Conservation (phyloP, 2,329 filamentous ascomycete genomes). For the Cercospora sp. region DNA sequence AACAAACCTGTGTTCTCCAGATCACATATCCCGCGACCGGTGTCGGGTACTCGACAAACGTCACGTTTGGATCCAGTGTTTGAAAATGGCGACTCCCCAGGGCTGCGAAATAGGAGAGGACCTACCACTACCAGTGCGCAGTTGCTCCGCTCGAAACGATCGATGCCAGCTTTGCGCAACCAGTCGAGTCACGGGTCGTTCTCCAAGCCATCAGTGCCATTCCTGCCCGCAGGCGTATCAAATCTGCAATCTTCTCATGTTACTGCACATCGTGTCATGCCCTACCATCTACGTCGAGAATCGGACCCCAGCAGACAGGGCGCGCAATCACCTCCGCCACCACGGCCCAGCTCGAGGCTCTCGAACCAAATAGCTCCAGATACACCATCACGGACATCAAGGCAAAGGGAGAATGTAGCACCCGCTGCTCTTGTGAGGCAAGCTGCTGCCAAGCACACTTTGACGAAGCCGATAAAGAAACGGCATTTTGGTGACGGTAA, state of each 20-base stretch:
- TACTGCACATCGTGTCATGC: slow-evolving; percentile 61
- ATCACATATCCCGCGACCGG: slow-evolving; percentile 79
- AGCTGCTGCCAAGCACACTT: slow-evolving; percentile 64
- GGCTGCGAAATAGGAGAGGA: slow-evolving; percentile 58
- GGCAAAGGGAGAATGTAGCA: slow-evolving; percentile 44
- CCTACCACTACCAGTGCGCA: slow-evolving; percentile 57
- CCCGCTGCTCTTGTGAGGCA: slow-evolving; percentile 53
- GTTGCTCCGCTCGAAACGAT: slow-evolving; percentile 61
- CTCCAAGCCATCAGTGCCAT: slow-evolving; percentile 70
- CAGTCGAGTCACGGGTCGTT: slow-evolving; percentile 45
- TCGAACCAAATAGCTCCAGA: slow-evolving; percentile 52
- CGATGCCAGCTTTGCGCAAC: slow-evolving; percentile 59
- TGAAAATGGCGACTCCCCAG: slow-evolving; percentile 78
- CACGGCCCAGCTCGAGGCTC: slow-evolving; percentile 51
- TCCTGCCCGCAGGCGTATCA: slow-evolving; percentile 75
- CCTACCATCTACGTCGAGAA: slow-evolving; percentile 76
- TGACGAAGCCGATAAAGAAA: slow-evolving; percentile 70
- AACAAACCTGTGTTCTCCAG: slow-evolving; percentile 41
- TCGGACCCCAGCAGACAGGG: slow-evolving; percentile 62
- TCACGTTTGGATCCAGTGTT: slow-evolving; percentile 89
- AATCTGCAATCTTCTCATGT: slow-evolving; percentile 76
- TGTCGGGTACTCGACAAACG: slow-evolving; percentile 51
- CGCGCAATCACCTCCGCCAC: slow-evolving; percentile 47
- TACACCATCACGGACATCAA: slow-evolving; percentile 49
- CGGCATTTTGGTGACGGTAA: slow-evolving; percentile 87